These are phyloP conservation scores for Didymella arachidicola DNA, from an alignment of 2,329 filamentous ascomycete species.

Conservation along the genomic window DNA sequence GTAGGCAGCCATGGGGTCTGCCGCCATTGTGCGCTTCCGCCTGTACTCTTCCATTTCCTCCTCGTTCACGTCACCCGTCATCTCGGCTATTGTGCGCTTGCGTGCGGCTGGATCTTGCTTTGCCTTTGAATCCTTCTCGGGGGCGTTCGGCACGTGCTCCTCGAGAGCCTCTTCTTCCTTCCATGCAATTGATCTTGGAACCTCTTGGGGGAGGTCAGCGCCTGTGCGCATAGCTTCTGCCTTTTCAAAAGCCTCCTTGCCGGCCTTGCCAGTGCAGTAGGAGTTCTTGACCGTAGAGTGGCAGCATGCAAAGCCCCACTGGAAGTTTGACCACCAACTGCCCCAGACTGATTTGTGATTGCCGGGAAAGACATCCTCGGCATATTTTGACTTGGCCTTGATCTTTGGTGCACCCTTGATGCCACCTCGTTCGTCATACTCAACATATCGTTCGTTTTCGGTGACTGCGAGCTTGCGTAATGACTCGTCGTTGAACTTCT, in stretches of 20 bases:
- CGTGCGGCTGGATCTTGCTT: conserved; percentile 57
- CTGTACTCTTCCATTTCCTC: conserved; percentile 88
- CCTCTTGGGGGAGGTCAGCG: conserved; percentile 52
- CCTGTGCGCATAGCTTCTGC: conserved; percentile 68
- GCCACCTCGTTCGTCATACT: conserved; percentile 89
- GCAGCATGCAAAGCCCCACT: conserved; percentile 96
- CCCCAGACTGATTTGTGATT: conserved; percentile 96
- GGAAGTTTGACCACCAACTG: conserved; percentile 95
- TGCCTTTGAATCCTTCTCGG: conserved; percentile 52
- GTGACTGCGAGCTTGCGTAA: conserved; percentile 73
- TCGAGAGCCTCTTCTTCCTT: conserved; percentile 52
- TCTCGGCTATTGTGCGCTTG: conserved; percentile 80
- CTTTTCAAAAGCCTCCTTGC: conserved; percentile 80
- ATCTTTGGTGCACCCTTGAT: conserved; percentile 87
- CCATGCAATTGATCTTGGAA: conserved; percentile 53
- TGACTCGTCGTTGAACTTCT: conserved; percentile 67
- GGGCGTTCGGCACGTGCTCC: conserved; percentile 55
- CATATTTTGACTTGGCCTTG: conserved; percentile 85
- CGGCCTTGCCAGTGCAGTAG: conserved; percentile 93
- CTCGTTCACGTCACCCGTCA: conserved; percentile 79
- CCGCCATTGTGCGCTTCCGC: conserved; percentile 73
- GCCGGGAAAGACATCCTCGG: conserved; percentile 85
- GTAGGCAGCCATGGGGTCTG: conserved; percentile 88
- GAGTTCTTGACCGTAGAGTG: conserved; percentile 94
- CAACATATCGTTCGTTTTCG: conserved; percentile 86